A percentile compares a stretch with the other conserved stretches of the same genome.
Evolutionary conservation across 1,139 yeast species (phyloP).

Genomic region (Magnusiomyces ingens): DNA sequence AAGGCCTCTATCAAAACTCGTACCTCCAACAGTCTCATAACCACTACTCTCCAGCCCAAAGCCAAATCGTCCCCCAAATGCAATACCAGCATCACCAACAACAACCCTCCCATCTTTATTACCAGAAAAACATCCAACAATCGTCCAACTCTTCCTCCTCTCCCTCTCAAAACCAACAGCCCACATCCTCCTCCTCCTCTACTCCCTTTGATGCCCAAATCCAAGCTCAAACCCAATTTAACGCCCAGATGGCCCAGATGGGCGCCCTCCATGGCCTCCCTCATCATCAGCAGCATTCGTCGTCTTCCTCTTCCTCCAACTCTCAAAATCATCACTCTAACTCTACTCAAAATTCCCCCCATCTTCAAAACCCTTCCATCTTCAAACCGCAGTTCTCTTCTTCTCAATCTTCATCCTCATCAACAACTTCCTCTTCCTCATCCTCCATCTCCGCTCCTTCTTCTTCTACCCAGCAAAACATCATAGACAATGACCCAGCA

Average conservation of each 20-base stretch:
- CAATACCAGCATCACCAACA: conserved; percentile 1
- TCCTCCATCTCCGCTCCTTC: no score
- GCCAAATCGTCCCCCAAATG: neutral
- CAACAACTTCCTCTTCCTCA: no score
- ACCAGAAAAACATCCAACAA: neutral
- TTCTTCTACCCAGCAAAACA: no score
- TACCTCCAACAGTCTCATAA: no score
- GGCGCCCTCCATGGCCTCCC: no score
- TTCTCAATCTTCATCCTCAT: neutral
- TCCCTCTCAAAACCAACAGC: no score
- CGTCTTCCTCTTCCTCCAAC: neutral
- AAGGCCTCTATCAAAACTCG: conserved; percentile 1
- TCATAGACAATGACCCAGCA: no score
- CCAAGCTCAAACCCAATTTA: neutral
- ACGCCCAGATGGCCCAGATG: neutral
- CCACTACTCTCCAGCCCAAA: no score
- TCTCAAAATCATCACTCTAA: neutral
- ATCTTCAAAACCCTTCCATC: neutral
- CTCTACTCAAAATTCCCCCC: no score
- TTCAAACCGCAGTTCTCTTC: neutral
- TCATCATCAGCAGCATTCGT: neutral
- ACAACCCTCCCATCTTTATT: conserved; percentile 2
- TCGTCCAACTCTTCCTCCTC: no score
- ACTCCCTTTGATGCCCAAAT: neutral
- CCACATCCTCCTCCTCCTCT: no score